Conservation (phyloP, 2,329 filamentous ascomycete species). For the Alternaria ethzedia region DNA sequence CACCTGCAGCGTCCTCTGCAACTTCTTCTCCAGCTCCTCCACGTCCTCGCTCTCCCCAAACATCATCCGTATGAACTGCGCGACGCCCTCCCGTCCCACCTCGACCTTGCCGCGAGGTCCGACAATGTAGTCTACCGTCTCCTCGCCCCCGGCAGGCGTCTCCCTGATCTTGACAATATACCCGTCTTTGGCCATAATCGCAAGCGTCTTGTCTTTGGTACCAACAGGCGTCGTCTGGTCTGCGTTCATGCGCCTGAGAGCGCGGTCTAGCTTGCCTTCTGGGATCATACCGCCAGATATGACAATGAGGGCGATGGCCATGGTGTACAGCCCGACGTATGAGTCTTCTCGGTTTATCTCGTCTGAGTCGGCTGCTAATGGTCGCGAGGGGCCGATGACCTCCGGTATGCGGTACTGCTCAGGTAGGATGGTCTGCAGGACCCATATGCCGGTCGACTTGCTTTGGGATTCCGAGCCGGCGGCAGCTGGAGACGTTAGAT, state of each 20-base stretch:
- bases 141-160: constrained; percentile 72
- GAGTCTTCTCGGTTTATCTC: constrained; percentile 70
- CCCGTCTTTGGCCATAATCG: constrained; percentile 77
- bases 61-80: constrained; percentile 64
- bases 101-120: constrained; percentile 87
- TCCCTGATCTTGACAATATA: constrained; percentile 82
- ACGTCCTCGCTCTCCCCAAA: constrained; percentile 40
- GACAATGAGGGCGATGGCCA: constrained; percentile 77
- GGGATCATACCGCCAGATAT: constrained; percentile 74
- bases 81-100: constrained; percentile 77
- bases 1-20: constrained; percentile 43
- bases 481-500: constrained; percentile 49
- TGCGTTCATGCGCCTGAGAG: constrained; percentile 76
- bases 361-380: constrained; percentile 61
- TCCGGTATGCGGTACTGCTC: constrained; percentile 65
- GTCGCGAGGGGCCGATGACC: constrained; percentile 72
- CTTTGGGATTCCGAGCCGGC: constrained; percentile 60
- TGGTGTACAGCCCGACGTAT: constrained; percentile 81
- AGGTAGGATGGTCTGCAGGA: constrained; percentile 77
- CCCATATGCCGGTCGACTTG: constrained; percentile 71
- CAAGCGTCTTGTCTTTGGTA: constrained; percentile 76
- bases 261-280: constrained; percentile 79
- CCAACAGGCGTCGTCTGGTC: constrained; percentile 74
- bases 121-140: constrained; percentile 80
- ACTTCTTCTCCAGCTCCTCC: constrained; percentile 41